Evolutionary conservation across 345 rosid species (phyloP).

Genomic region (Salix koriyanagi): DNA sequence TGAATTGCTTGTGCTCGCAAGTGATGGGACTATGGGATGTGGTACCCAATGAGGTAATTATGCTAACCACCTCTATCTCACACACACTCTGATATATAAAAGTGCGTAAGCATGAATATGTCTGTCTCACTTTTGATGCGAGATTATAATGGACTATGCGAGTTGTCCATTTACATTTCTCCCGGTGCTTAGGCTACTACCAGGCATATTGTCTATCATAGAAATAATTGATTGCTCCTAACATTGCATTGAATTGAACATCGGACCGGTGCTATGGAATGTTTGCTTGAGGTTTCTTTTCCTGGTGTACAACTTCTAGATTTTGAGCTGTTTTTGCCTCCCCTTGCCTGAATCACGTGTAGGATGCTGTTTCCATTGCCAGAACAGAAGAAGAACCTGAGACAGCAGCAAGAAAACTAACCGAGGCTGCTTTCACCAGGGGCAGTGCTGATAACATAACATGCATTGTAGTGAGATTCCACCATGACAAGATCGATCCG

Average conservation of each 20-base stretch:
- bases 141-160: neutral
- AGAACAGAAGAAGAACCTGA: conserved; percentile 73
- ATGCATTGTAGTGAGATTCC: conserved; percentile 85
- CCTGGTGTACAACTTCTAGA: neutral
- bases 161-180: neutral
- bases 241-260: neutral
- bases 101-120: neutral
- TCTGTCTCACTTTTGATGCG: neutral
- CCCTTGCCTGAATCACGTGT: neutral
- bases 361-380: conserved; percentile 90
- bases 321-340: neutral
- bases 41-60: conserved; percentile 76
- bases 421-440: conserved; percentile 70
- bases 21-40: conserved; percentile 99
- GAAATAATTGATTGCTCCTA: neutral
- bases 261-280: neutral
- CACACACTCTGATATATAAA: neutral
- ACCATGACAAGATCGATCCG: conserved; percentile 40
- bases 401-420: conserved; percentile 77
- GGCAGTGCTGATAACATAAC: conserved; percentile 99
- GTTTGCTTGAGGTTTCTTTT: neutral
- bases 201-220: neutral
- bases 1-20: conserved; percentile 87
- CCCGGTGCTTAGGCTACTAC: neutral
- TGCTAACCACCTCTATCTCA: neutral